Evolutionary conservation across 2,329 filamentous ascomycete species (phyloP).

Genomic region (Pyrenophora teres): DNA sequence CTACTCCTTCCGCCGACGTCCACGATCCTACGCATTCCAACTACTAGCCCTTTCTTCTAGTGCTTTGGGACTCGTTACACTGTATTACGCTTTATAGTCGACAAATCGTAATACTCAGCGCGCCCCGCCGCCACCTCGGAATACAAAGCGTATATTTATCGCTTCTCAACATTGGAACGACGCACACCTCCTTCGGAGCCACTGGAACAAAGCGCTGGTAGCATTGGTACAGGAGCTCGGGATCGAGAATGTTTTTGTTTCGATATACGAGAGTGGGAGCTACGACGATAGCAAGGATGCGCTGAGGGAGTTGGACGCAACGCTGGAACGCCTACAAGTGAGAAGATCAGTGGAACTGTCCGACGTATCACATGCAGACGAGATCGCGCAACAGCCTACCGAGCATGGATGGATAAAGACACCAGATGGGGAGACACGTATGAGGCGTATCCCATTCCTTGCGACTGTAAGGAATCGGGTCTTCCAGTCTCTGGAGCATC

Average conservation of each 20-base stretch:
- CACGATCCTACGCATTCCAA: slow-evolving; percentile 24
- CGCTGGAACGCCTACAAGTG: slow-evolving; percentile 60
- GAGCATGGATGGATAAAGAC: slow-evolving; percentile 66
- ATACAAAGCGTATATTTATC: slow-evolving; percentile 62
- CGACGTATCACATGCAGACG: slow-evolving; percentile 54
- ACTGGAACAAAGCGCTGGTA: slow-evolving; percentile 67
- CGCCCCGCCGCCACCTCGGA: slow-evolving; percentile 20
- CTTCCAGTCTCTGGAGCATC: slow-evolving; percentile 62
- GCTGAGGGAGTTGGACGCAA: slow-evolving; percentile 60
- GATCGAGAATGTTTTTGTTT: slow-evolving; percentile 68
- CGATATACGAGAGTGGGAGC: slow-evolving; percentile 70
- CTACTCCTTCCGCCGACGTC: slow-evolving; percentile 25
- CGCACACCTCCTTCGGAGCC: slow-evolving; percentile 61
- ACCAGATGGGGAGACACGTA: slow-evolving; percentile 52
- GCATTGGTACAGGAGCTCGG: slow-evolving; percentile 63
- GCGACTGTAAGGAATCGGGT: slow-evolving; percentile 67
- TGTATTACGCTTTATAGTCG: slow-evolving; percentile 23
- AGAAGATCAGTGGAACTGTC: slow-evolving; percentile 62
- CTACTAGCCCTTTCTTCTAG: slow-evolving; percentile 25
- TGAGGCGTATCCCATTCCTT: slow-evolving; percentile 71
- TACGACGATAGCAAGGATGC: slow-evolving; percentile 70
- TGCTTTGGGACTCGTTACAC: slow-evolving; percentile 29
- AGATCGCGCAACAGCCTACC: slow-evolving; percentile 37
- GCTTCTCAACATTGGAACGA: slow-evolving; percentile 72
- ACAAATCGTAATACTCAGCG: slow-evolving; percentile 20